These are phyloP conservation scores for Oxytropis ochrocephala DNA, from an alignment of 306 rosid genomes.

Conservation along the genomic window DNA sequence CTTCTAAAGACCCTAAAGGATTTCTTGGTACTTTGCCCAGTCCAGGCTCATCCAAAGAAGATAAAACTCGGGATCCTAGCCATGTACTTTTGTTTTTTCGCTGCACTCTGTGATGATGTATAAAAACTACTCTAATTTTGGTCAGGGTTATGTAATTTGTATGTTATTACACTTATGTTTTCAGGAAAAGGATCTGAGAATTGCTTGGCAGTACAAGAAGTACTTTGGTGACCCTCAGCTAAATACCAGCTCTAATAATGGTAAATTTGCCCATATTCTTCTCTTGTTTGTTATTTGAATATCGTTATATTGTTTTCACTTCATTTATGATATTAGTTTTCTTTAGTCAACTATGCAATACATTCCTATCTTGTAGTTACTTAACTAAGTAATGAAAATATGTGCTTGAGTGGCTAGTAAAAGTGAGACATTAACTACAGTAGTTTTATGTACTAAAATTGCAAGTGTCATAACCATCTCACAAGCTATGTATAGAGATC, in stretches of 20 bases:
- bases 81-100: slow-evolving; percentile 37
- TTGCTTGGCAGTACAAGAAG: slow-evolving; percentile 95
- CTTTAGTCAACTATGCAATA: neutral
- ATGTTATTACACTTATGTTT: slow-evolving; percentile 9
- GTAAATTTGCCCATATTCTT: slow-evolving; percentile 30
- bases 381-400: neutral
- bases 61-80: slow-evolving; percentile 41
- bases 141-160: slow-evolving; percentile 7
- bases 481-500: neutral
- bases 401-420: neutral
- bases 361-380: neutral
- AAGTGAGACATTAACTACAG: neutral
- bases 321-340: neutral
- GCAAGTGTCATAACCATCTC: neutral
- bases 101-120: neutral
- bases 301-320: neutral
- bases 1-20: slow-evolving; percentile 66
- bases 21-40: slow-evolving; percentile 88
- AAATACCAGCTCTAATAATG: slow-evolving; percentile 33
- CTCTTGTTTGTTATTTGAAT: neutral
- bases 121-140: neutral
- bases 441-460: neutral
- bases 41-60: slow-evolving; percentile 52
- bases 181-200: slow-evolving; percentile 78
- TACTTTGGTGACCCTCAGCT: slow-evolving; percentile 69